phyloP scores from a whole-genome alignment of 2,329 filamentous ascomycete species.

The Fusarium ramigenum region DNA sequence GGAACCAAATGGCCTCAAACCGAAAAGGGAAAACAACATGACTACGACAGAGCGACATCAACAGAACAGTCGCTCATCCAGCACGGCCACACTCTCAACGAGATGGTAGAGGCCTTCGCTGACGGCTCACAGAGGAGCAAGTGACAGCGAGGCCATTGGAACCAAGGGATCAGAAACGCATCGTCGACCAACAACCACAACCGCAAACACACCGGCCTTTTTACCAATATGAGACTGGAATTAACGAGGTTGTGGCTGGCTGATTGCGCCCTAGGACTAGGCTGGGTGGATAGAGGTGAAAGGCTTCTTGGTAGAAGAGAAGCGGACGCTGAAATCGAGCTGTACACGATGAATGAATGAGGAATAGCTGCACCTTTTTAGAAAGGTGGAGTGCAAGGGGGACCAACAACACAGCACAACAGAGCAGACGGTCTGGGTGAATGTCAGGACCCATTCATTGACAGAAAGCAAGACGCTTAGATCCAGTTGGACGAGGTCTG shows the following conservation, averaged over 20 bases:
- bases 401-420: slow-evolving; percentile 3
- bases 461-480: slow-evolving; percentile 15
- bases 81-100: slow-evolving; percentile 12
- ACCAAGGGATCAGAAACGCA: slow-evolving; percentile 17
- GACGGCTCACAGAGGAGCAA: slow-evolving; percentile 20
- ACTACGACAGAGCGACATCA: slow-evolving; percentile 18
- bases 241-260: slow-evolving; percentile 24
- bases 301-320: slow-evolving; percentile 21
- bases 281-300: slow-evolving; percentile 21
- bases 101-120: slow-evolving; percentile 1
- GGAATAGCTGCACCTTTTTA: slow-evolving; percentile 25
- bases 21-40: slow-evolving; percentile 24
- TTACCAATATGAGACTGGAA: slow-evolving; percentile 3
- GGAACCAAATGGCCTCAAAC: slow-evolving; percentile 29
- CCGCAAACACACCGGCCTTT: background rate
- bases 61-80: slow-evolving; percentile 13
- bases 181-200: slow-evolving; percentile 18
- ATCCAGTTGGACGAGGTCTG: slow-evolving; percentile 16
- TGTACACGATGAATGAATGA: slow-evolving; percentile 25
- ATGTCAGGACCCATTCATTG: slow-evolving; percentile 3
- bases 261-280: slow-evolving; percentile 26
- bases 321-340: slow-evolving; percentile 17
- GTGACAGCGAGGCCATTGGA: slow-evolving; percentile 28
- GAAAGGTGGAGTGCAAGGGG: slow-evolving; percentile 17
- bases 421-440: background rate